Percentiles rank a stretch among this genome's conserved stretches.
These are phyloP conservation scores for Hypoxylon rickii DNA, from an alignment of 495 filamentous ascomycete species.

Conservation along the genomic window DNA sequence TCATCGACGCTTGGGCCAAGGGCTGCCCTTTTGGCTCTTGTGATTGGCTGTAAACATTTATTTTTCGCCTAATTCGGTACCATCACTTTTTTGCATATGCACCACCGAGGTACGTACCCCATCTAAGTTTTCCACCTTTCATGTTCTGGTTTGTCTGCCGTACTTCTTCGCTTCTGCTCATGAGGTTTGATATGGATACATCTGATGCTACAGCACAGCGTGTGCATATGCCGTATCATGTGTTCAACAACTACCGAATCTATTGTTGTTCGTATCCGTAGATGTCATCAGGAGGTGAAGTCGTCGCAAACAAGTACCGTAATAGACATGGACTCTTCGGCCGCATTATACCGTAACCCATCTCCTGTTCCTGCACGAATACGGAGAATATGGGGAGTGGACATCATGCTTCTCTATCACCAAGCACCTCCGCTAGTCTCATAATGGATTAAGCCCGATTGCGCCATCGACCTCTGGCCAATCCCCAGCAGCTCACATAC, in stretches of 20 bases:
- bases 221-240: slow-evolving; percentile 5
- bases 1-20: slow-evolving; percentile 23
- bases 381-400: too few species aligned
- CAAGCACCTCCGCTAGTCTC: slow-evolving; percentile 14
- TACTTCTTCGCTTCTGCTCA: background rate
- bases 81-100: slow-evolving; percentile 3
- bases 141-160: background rate
- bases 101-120: background rate
- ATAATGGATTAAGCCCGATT: slow-evolving; percentile 23
- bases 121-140: background rate
- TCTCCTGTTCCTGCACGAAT: too few species aligned
- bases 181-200: slow-evolving; percentile 9
- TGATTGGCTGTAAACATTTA: slow-evolving; percentile 16
- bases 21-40: background rate
- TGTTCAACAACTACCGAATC: slow-evolving; percentile 14
- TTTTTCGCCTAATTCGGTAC: slow-evolving; percentile 25
- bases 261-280: background rate
- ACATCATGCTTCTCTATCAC: too few species aligned
- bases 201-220: background rate
- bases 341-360: background rate
- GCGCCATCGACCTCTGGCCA: slow-evolving; percentile 26
- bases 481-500: slow-evolving; percentile 1
- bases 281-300: background rate
- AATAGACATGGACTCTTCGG: slow-evolving; percentile 7
- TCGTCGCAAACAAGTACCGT: background rate